Conservation (phyloP, 352 stramenopile genomes). For the Globisporangium okanoganense region DNA sequence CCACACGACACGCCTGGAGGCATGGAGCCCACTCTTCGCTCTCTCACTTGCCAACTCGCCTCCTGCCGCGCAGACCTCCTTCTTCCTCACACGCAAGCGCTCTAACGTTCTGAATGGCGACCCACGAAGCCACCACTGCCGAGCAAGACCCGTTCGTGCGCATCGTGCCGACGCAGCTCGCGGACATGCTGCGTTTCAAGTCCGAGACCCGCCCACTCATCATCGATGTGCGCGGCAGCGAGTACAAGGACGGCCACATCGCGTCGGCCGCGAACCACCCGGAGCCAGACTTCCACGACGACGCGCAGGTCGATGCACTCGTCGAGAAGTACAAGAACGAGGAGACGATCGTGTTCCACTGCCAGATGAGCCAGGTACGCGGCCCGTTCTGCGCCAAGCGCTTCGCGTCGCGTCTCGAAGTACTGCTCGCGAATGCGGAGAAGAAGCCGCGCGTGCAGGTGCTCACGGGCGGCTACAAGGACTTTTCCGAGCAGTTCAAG, state of each 20-base stretch:
- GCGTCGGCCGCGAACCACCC: slow-evolving; percentile 67
- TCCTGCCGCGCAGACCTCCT: neutral
- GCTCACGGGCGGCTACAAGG: slow-evolving; percentile 65
- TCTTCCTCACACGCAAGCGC: neutral
- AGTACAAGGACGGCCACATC: slow-evolving; percentile 70
- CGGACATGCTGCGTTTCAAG: slow-evolving; percentile 34
- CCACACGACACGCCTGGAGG: too few species aligned
- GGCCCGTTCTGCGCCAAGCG: slow-evolving; percentile 74
- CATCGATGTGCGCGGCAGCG: slow-evolving; percentile 67
- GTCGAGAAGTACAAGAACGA: slow-evolving; percentile 58
- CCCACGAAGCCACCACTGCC: neutral
- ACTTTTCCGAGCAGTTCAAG: slow-evolving; percentile 48
- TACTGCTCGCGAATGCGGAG: slow-evolving; percentile 31
- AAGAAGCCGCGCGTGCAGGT: slow-evolving; percentile 59
- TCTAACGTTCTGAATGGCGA: slow-evolving; percentile 8
- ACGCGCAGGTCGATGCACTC: slow-evolving; percentile 69
- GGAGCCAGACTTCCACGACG: slow-evolving; percentile 71
- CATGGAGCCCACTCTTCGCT: neutral
- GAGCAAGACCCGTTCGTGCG: slow-evolving; percentile 19
- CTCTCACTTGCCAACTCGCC: slow-evolving; percentile 3
- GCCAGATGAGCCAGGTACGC: slow-evolving; percentile 83
- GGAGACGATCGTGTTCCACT: slow-evolving; percentile 77
- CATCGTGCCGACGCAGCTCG: slow-evolving; percentile 54
- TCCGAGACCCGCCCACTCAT: slow-evolving; percentile 36
- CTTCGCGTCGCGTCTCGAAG: slow-evolving; percentile 55